These are phyloP conservation scores for Paratinospora sagittata DNA, from an alignment of 164 flowering plant genomes.

Conservation along the genomic window DNA sequence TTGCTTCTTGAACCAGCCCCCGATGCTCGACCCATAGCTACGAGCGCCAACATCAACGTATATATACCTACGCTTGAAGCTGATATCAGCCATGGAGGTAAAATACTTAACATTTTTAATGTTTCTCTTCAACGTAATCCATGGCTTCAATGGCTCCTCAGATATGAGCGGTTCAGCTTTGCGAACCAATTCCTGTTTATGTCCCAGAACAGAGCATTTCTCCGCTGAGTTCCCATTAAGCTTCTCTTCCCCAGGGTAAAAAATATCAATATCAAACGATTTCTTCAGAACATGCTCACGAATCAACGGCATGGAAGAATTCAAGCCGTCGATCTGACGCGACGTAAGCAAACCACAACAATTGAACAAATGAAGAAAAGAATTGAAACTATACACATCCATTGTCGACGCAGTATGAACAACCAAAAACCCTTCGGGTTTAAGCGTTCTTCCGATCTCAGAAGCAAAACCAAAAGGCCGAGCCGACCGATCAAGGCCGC, in stretches of 20 bases:
- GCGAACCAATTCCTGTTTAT: slow-evolving; percentile 54
- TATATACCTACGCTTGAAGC: no score
- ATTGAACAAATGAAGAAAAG: slow-evolving; percentile 56
- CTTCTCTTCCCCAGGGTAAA: slow-evolving; percentile 11
- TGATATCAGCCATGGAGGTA: no score
- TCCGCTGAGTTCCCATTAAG: slow-evolving; percentile 14
- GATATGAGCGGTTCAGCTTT: no score
- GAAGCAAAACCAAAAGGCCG: slow-evolving; percentile 41
- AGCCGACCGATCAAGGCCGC: slow-evolving; percentile 33
- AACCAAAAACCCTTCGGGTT: slow-evolving; percentile 80
- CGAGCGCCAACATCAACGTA: no score
- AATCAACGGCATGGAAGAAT: slow-evolving; percentile 35
- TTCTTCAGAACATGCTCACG: slow-evolving; percentile 70
- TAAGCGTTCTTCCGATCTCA: slow-evolving; percentile 67
- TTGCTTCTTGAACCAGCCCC: no score
- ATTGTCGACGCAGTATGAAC: slow-evolving; percentile 52
- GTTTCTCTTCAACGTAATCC: no score
- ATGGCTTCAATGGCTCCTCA: no score
- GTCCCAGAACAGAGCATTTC: slow-evolving; percentile 57
- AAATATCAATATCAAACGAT: slow-evolving; percentile 16
- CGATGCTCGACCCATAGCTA: no score
- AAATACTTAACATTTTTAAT: no score
- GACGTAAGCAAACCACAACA: slow-evolving; percentile 51
- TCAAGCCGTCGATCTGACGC: slow-evolving; percentile 45
- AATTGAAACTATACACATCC: slow-evolving; percentile 79